These are phyloP conservation scores for Crithidia bombi DNA, from an alignment of 208 protist species.

Conservation along the genomic window DNA sequence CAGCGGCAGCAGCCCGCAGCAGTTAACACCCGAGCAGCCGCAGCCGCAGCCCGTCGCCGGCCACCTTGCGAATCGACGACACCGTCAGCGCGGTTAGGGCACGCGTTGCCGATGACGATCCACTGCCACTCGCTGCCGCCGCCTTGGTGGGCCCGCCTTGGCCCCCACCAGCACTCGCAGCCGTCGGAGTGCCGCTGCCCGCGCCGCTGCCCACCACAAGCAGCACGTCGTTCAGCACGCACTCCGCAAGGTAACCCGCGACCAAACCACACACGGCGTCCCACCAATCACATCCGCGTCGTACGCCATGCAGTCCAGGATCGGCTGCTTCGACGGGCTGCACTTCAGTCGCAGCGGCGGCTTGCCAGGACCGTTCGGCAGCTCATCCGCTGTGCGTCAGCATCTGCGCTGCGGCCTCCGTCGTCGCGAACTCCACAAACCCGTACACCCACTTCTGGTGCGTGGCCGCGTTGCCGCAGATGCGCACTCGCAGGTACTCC, in stretches of 20 bases:
- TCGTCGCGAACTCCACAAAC: constrained; percentile 63
- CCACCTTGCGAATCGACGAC: constrained; percentile 22
- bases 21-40: constrained; percentile 27
- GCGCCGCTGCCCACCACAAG: constrained; percentile 21
- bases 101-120: constrained; percentile 1
- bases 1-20: constrained; percentile 24
- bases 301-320: constrained; percentile 62
- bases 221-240: constrained; percentile 58
- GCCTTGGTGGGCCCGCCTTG: too few species aligned
- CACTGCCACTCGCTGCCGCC: neutral
- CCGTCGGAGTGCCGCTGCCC: neutral
- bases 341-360: constrained; percentile 67
- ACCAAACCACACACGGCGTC: constrained; percentile 51
- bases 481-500: constrained; percentile 46
- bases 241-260: constrained; percentile 37
- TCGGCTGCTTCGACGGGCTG: constrained; percentile 54
- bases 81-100: constrained; percentile 25
- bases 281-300: constrained; percentile 50
- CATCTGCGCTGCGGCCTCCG: constrained; percentile 37
- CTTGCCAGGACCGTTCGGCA: constrained; percentile 43
- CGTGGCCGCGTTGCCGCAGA: constrained; percentile 49
- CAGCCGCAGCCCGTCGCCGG: constrained; percentile 28
- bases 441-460: constrained; percentile 69
- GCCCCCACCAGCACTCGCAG: neutral
- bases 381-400: constrained; percentile 50